phyloP scores from a whole-genome alignment of 106 monocot genomes.

The Dendrobium chrysotoxum region DNA sequence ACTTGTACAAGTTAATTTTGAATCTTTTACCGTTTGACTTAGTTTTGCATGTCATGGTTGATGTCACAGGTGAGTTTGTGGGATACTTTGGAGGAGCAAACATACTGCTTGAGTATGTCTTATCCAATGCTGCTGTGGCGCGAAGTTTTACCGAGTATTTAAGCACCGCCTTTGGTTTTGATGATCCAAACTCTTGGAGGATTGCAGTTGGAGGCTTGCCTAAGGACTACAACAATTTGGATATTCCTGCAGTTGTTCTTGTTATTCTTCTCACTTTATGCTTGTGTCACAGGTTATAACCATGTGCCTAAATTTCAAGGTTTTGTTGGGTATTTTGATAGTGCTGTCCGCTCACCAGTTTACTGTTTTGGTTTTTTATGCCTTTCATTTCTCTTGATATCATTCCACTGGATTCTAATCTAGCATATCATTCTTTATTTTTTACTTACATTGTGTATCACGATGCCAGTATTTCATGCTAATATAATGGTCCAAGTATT shows the following conservation, averaged over 20 bases:
- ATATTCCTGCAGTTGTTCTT: constrained; percentile 41
- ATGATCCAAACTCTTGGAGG: constrained; percentile 41
- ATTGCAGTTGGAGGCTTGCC: constrained; percentile 29
- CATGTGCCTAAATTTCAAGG: neutral
- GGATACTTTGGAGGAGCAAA: constrained; percentile 75
- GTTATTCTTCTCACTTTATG: constrained; percentile 41
- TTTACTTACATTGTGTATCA: neutral
- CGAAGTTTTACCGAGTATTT: constrained; percentile 57
- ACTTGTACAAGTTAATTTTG: neutral
- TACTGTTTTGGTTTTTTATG: neutral
- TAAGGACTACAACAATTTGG: constrained; percentile 34
- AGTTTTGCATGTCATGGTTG: neutral
- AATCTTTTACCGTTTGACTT: neutral
- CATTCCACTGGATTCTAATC: constrained; percentile 1
- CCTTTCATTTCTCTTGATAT: neutral
- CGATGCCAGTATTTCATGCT: neutral
- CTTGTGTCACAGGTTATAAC: constrained; percentile 39
- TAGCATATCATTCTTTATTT: neutral
- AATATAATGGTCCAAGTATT: neutral
- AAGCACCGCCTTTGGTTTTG: constrained; percentile 22
- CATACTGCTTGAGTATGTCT: constrained; percentile 63
- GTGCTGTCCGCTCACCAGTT: neutral
- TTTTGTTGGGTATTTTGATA: neutral
- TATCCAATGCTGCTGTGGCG: constrained; percentile 72
- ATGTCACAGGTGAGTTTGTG: constrained; percentile 50